Conservation (phyloP, 345 rosid genomes). For the Heritiera fomes region DNA sequence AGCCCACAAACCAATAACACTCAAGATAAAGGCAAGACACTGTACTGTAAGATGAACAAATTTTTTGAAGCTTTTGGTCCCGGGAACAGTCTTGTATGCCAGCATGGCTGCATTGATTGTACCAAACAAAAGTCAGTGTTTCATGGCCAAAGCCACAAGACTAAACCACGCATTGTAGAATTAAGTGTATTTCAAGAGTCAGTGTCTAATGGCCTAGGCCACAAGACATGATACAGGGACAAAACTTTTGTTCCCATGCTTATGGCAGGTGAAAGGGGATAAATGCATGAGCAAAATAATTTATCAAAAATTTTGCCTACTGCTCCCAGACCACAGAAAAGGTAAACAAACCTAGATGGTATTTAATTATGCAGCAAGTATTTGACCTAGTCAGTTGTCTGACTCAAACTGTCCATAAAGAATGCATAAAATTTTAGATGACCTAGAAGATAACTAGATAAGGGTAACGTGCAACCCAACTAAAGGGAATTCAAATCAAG, state of each 20-base stretch:
- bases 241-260: not conserved
- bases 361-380: not conserved
- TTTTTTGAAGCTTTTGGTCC: constrained; percentile 80
- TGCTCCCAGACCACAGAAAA: not conserved
- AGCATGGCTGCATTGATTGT: constrained; percentile 63
- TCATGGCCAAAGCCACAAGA: too few species aligned
- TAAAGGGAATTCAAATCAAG: not conserved
- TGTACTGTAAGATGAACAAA: constrained; percentile 75
- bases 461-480: not conserved
- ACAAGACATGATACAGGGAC: not conserved
- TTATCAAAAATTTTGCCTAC: not conserved
- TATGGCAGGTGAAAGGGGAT: not conserved
- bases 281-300: not conserved
- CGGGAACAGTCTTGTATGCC: constrained; percentile 82
- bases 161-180: not conserved
- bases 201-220: not conserved
- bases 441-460: not conserved
- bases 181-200: not conserved
- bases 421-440: not conserved
- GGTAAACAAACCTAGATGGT: not conserved
- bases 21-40: constrained; percentile 60
- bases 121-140: not conserved
- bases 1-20: constrained; percentile 82
- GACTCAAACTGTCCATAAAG: not conserved
- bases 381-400: not conserved